Conservation (phyloP, 805 yeast species). For the Barnettozyma botsteinii region DNA sequence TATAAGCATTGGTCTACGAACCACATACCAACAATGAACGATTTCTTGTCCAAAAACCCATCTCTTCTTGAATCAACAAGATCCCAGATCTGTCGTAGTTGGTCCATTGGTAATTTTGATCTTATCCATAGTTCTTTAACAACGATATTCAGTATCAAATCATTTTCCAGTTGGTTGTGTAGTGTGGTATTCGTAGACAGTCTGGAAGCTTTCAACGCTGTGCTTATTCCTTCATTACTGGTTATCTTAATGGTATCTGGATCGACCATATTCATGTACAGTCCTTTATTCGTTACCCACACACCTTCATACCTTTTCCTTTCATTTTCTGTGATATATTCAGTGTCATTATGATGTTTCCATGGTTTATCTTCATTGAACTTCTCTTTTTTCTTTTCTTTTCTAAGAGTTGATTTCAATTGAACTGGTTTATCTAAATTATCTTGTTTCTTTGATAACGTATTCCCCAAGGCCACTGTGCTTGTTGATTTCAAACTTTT, state of each 20-base stretch:
- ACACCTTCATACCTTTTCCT: conserved; percentile 87
- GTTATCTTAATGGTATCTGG: conserved; percentile 14
- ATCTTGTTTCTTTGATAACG: neutral
- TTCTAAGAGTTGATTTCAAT: conserved; percentile 24
- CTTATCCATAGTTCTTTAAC: conserved; percentile 79
- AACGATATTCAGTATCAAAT: conserved; percentile 38
- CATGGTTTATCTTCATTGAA: conserved; percentile 92
- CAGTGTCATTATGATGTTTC: conserved; percentile 71
- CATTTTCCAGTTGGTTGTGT: conserved; percentile 11
- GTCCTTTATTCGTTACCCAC: conserved; percentile 85
- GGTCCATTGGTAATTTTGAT: conserved; percentile 61
- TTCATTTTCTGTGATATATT: conserved; percentile 53
- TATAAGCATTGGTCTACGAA: conserved; percentile 91
- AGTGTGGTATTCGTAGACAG: conserved; percentile 25
- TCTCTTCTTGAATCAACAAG: conserved; percentile 62
- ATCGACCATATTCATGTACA: conserved; percentile 37
- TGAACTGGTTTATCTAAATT: conserved; percentile 17
- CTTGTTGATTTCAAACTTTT: conserved; percentile 18
- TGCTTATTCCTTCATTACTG: conserved; percentile 20
- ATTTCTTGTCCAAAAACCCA: conserved; percentile 72
- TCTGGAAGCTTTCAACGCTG: conserved; percentile 25
- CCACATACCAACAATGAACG: conserved; percentile 97
- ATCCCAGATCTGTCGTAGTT: conserved; percentile 59
- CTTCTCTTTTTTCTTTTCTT: conserved; percentile 26
- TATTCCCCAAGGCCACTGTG: neutral